Evolutionary conservation across 306 rosid species (phyloP).

Genomic region (Glycine tomentella): DNA sequence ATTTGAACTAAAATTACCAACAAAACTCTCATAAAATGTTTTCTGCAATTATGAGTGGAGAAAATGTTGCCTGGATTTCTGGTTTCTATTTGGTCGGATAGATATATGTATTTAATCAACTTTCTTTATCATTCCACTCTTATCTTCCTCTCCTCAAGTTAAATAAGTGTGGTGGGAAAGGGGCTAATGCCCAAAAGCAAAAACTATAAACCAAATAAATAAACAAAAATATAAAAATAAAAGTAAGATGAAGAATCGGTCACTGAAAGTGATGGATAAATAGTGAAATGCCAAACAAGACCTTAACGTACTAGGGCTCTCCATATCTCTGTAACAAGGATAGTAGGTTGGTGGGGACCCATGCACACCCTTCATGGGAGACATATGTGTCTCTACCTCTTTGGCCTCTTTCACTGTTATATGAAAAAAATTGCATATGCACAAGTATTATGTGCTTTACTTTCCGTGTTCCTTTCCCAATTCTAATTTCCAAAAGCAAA

Average conservation of each 20-base stretch:
- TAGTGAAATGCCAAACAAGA: constrained; percentile 46
- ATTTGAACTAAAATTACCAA: background rate
- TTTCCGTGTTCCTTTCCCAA: constrained; percentile 49
- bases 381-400: constrained; percentile 58
- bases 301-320: constrained; percentile 63
- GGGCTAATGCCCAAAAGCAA: constrained; percentile 41
- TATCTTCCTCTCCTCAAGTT: background rate
- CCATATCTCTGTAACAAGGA: constrained; percentile 53
- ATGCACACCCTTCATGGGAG: constrained; percentile 76
- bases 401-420: constrained; percentile 50
- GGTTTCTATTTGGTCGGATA: background rate
- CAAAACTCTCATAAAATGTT: background rate
- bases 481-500: constrained; percentile 45
- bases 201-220: background rate
- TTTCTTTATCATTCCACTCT: background rate
- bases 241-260: constrained; percentile 33
- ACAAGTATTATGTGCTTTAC: constrained; percentile 51
- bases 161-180: constrained; percentile 42
- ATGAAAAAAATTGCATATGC: constrained; percentile 22
- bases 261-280: constrained; percentile 38
- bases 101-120: background rate
- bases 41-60: background rate
- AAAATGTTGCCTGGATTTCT: background rate
- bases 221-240: background rate
- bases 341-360: constrained; percentile 64